Base-by-base conservation (phyloP, 2,329 filamentous ascomycete genomes). In the Claviceps monticola region DNA sequence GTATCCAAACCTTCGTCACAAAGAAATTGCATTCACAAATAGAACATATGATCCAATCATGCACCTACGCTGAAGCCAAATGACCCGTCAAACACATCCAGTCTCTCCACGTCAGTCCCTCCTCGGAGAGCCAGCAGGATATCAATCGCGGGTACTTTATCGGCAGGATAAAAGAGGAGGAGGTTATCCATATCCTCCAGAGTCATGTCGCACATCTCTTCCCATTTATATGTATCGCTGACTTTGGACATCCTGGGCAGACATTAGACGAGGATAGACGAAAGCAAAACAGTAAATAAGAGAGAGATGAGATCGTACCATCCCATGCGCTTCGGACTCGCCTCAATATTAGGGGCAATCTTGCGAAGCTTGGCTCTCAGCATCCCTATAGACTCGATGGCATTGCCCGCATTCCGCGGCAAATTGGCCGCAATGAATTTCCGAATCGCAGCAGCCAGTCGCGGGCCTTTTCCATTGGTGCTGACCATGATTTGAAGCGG, bases 401-500 rank as follows among this genome's bases (percentile, higher is more conserved):
- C 93, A 48, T 83, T 81, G 8, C 93, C 93, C 34, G 87, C 84
- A 57, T 93, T 88, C 17, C 72, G 70, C 1, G 93, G 93, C 52
- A 98, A 70, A 48, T 74, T 75, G 19, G 73, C 76, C 17, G 88
- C 90, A 57, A 98, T 95, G 63, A 86, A 81, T 63, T 84, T 79
- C 51, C 91, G 75, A 49, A 98, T 86, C 47, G 90, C 83, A 58
- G 88, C 91, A 9, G 93, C 93, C 56, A 98, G 71, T 64, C 91
- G 83, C 0, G 93, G 93, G 0, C 93, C 93, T 65, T 95, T 96
- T 50, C 93, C 93, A 66, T 97, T 98, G 38, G 93, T 98, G 71
- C 87, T 94, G 60, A 98, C 91, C 93, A 98, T 98, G 62, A 98
- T 84, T 72, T 98, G 93, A 55, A 98, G 70, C 5, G 93, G 93